A percentile compares a stretch with the other conserved stretches of the same genome.
Evolutionary conservation across 2,329 filamentous ascomycete genomes (phyloP).

Genomic region (Diplodia intermedia): DNA sequence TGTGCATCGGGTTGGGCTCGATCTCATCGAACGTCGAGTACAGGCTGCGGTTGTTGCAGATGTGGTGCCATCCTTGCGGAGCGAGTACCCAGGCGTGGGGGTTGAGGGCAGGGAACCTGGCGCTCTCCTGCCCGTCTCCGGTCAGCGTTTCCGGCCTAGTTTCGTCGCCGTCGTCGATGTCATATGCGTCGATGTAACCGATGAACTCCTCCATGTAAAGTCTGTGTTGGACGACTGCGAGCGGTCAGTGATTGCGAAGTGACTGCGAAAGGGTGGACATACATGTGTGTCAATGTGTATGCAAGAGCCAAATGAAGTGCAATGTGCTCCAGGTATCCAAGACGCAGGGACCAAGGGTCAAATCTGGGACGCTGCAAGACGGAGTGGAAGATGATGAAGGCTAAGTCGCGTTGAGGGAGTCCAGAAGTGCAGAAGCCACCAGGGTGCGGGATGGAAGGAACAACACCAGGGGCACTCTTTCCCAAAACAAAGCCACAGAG

Average conservation of each 20-base stretch:
- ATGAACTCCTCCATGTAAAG: slow-evolving; percentile 27
- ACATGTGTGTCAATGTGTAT: slow-evolving; percentile 1
- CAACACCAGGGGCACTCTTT: background rate
- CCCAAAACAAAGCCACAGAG: background rate
- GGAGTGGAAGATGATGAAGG: background rate
- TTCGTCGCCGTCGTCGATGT: slow-evolving; percentile 15
- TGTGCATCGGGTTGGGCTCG: slow-evolving; percentile 14
- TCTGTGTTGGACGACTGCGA: background rate
- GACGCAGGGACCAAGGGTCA: slow-evolving; percentile 3
- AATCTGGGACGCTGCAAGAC: background rate
- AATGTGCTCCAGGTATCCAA: slow-evolving; percentile 2
- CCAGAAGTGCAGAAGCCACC: background rate
- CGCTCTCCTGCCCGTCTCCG: slow-evolving; percentile 17
- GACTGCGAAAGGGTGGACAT: no score
- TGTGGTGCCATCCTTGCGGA: slow-evolving; percentile 28
- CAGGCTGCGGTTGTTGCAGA: slow-evolving; percentile 26
- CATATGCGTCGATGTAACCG: slow-evolving; percentile 24
- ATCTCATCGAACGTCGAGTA: slow-evolving; percentile 16
- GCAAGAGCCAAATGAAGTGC: background rate
- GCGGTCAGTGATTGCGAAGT: background rate
- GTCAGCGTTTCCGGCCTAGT: slow-evolving; percentile 3
- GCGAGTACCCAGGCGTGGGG: slow-evolving; percentile 23
- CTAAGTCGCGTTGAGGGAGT: background rate
- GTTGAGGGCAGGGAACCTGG: slow-evolving; percentile 19
- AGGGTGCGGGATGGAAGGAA: background rate